Base-by-base conservation (phyloP, 2,329 filamentous ascomycete species). In the Fusarium sp. region DNA sequence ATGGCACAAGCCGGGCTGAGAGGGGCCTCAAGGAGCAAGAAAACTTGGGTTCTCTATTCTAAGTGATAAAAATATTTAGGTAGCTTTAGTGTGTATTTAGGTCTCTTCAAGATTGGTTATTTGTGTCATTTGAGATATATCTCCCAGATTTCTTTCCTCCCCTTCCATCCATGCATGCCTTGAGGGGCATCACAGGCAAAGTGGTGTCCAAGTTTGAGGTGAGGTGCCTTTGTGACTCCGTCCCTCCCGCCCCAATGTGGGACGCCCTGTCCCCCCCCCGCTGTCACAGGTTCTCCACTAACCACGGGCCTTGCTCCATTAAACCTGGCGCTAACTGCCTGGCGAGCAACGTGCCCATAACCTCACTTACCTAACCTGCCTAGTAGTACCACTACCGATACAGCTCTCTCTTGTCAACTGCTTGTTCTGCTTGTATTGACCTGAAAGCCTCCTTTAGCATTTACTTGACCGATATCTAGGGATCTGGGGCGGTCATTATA, bases 201-300 rank as follows among this genome's bases (percentile, higher is more conserved):
- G 47, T 49, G 26, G 20, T 48, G 26, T 20, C 26, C 33, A 28
- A 66, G 64, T 45, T 67, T 48, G 48, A 52, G 48, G 48, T 65
- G 57, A 41, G 62, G 39, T 44, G 54, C 39, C 54, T 26, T 33
- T 31, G 57, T 44, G 49, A 55, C 65, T 69, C 58, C 66, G 57
- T 70, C 20, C 61, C 66, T 74, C 70, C 71, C 71, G 62, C 63
- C 66, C 63, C 66, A 59, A 59, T 59, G 67, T 74, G 71, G 71
- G 61, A 52, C 59, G 63, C 44, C 55, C 59, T 69, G 71, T 14
- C 26, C 33, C 17, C 45, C 47, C 66, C 66, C 55, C n/a, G 41
- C 31, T 18, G 42, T 70, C 65, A 60, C 66, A 73, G 33, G 63
- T 42, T 63, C 55, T 48, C 55, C 62, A 41, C 66, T 69, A 42